Percentiles rank a stretch among this genome's conserved stretches.
Conservation (phyloP, 2,329 filamentous ascomycete genomes). For the Tolypocladium tundrense region DNA sequence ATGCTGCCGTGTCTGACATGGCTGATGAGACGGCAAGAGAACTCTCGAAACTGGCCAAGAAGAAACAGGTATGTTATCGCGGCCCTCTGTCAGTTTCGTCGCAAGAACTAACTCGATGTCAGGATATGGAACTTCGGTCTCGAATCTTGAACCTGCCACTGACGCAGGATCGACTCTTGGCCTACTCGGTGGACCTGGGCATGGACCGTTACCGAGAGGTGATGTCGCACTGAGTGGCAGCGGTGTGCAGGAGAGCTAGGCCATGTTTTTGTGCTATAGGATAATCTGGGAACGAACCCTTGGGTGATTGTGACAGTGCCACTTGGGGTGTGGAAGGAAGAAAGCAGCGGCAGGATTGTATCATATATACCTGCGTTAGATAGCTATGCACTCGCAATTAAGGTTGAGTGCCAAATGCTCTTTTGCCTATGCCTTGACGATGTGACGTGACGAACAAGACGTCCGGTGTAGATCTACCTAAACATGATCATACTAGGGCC, state of each 20-base stretch:
- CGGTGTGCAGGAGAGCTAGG: not conserved
- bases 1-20: slow-evolving; percentile 74
- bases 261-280: not conserved
- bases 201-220: slow-evolving; percentile 57
- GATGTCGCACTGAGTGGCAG: slow-evolving; percentile 33
- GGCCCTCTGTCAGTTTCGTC: slow-evolving; percentile 3
- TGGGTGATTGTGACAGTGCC: not conserved
- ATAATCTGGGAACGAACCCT: not conserved
- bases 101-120: slow-evolving; percentile 2
- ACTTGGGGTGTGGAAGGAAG: not conserved
- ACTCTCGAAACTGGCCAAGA: slow-evolving; percentile 44
- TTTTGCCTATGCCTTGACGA: not conserved
- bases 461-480: not conserved
- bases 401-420: not conserved
- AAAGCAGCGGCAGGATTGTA: not conserved
- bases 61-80: slow-evolving; percentile 41
- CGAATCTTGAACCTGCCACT: slow-evolving; percentile 51
- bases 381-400: not conserved
- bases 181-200: slow-evolving; percentile 61
- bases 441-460: not conserved
- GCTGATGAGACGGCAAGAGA: slow-evolving; percentile 60
- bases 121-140: slow-evolving; percentile 26
- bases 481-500: no score
- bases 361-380: not conserved
- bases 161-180: slow-evolving; percentile 61